A percentile compares a stretch with the other conserved stretches of the same genome.
phyloP scores from a whole-genome alignment of 352 stramenopile species.

The Phytophthora kernoviae region DNA sequence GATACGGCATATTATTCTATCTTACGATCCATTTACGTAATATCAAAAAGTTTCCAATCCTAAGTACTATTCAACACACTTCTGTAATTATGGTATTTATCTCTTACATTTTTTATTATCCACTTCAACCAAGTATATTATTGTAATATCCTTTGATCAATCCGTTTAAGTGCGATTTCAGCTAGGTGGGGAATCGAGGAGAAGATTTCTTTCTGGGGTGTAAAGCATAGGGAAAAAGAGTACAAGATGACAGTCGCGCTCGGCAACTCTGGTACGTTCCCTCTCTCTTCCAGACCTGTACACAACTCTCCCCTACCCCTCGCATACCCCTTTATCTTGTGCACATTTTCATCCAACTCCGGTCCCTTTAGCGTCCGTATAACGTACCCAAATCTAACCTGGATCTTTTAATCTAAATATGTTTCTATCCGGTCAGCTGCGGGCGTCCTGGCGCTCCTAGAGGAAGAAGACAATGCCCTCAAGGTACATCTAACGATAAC shows the following conservation, averaged over 20 bases:
- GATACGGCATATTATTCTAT: too few species aligned
- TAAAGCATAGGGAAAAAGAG: conserved; percentile 39
- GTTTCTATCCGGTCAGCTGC: conserved; percentile 54
- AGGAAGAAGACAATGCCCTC: conserved; percentile 91
- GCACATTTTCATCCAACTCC: conserved; percentile 4
- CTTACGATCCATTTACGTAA: too few species aligned
- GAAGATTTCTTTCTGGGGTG: conserved; percentile 47
- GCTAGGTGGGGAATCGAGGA: conserved; percentile 11
- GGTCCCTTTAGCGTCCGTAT: conserved; percentile 9
- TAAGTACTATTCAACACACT: neutral
- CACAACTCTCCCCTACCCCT: conserved; percentile 2
- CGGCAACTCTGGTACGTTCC: conserved; percentile 67
- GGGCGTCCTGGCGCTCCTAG: conserved; percentile 88
- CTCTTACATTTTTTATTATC: too few species aligned
- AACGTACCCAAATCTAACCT: conserved; percentile 29
- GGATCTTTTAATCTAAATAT: conserved; percentile 36
- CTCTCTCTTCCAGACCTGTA: neutral
- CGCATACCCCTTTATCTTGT: neutral
- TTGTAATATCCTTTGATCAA: neutral
- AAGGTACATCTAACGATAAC: conserved; percentile 49
- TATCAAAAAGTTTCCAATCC: too few species aligned
- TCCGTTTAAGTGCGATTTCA: conserved; percentile 24
- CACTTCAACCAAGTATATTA: too few species aligned
- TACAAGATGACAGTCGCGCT: conserved; percentile 48
- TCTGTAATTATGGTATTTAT: conserved; percentile 32